phyloP scores from a whole-genome alignment of 1,284 basidiomycete genomes.

The Sporisorium iseilematis-ciliati region DNA sequence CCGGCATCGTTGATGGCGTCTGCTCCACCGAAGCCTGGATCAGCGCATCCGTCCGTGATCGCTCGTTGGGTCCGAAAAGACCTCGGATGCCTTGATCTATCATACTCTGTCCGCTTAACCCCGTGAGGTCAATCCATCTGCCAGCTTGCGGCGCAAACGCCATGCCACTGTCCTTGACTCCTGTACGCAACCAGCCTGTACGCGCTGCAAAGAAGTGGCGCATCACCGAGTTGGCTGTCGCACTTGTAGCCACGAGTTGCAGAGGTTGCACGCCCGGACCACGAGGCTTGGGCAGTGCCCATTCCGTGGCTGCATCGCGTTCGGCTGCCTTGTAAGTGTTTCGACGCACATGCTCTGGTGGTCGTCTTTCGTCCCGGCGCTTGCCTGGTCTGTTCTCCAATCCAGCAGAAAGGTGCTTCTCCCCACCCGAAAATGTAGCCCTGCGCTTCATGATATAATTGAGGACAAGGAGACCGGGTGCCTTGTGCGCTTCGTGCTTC shows the following conservation, averaged over 20 bases:
- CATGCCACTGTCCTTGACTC: conserved; percentile 47
- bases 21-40: conserved; percentile 32
- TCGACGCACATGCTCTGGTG: conserved; percentile 57
- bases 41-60: conserved; percentile 32
- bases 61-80: conserved; percentile 38
- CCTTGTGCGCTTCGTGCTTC: conserved; percentile 62
- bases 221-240: conserved; percentile 67
- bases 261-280: conserved; percentile 46
- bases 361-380: conserved; percentile 47
- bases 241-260: conserved; percentile 64
- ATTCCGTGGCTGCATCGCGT: conserved; percentile 22
- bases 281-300: conserved; percentile 43
- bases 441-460: conserved; percentile 60
- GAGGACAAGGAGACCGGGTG: conserved; percentile 61
- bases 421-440: conserved; percentile 61
- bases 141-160: conserved; percentile 49
- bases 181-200: conserved; percentile 67
- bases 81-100: conserved; percentile 46
- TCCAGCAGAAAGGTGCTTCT: conserved; percentile 53
- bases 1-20: conserved; percentile 43
- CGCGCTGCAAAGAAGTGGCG: conserved; percentile 67
- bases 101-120: conserved; percentile 54
- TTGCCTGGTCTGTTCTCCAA: conserved; percentile 57
- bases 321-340: conserved; percentile 57
- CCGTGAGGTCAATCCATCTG: conserved; percentile 67